Evolutionary conservation across 345 rosid genomes (phyloP).

Genomic region (Cardamine resedifolia): DNA sequence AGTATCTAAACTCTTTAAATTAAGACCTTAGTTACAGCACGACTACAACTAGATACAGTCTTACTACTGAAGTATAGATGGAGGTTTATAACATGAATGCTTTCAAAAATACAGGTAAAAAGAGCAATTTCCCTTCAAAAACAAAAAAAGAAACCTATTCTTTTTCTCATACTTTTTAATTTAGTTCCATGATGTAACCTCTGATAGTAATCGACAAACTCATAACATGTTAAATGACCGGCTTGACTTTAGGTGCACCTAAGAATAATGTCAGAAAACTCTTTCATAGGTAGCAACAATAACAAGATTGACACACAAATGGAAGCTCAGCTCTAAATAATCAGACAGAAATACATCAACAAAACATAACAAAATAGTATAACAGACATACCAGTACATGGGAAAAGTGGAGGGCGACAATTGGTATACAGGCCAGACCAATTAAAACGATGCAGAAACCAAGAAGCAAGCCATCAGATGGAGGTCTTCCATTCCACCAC

Average conservation of each 20-base stretch:
- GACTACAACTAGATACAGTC: constrained; percentile 9
- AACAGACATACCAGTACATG: constrained; percentile 73
- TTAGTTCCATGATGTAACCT: constrained; percentile 15
- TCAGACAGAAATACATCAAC: not conserved
- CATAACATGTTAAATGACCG: constrained; percentile 17
- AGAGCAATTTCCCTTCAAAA: not conserved
- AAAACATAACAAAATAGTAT: not conserved
- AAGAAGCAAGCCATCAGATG: constrained; percentile 92
- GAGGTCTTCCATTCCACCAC: constrained; percentile 94
- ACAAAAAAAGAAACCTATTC: not conserved
- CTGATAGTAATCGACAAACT: constrained; percentile 8
- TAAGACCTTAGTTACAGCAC: constrained; percentile 16
- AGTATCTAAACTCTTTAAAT: constrained; percentile 1
- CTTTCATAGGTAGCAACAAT: constrained; percentile 6
- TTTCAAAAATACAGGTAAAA: constrained; percentile 18
- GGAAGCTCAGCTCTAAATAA: not conserved
- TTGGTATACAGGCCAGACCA: constrained; percentile 90
- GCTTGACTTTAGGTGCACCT: not conserved
- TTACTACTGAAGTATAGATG: not conserved
- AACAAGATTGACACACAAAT: constrained; percentile 7
- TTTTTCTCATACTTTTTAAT: not conserved
- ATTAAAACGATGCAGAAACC: constrained; percentile 80
- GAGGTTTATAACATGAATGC: not conserved
- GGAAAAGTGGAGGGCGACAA: constrained; percentile 89
- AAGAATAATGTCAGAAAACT: not conserved